Evolutionary conservation across 116 monocot species (phyloP), one percentile per base, ranked within the genome.

Genomic region (Thalassia testudinum): DNA sequence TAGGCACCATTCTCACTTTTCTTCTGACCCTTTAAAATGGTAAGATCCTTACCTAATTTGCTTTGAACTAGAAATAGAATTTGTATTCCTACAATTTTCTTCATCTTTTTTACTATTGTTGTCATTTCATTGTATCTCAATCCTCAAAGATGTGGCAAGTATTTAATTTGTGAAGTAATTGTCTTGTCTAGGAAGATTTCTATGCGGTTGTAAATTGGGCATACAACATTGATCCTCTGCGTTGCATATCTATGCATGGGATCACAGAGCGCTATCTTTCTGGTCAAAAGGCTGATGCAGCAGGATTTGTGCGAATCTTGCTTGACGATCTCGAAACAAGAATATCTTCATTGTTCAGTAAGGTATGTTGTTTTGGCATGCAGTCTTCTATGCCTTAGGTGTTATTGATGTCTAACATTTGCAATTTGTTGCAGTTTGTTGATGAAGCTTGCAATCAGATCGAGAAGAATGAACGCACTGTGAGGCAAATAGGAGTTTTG

Each of bases 201-300:
- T 83, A 79, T 76, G 86, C 86, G 13, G 83, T 99, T 12, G 82
- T 99, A 37, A 85, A 99, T 64, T 99, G 99, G 99, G 91, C 83
- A 26, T 90, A 72, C 68, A 99, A 90, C 68, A 86, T 80, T 58
- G 99, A 99, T 59, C 99, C 99, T 23, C 65, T 99, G 28, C 74
- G 86, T 21, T 99, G 99, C 56, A 99, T 99, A 69, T 90, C 99
- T 24, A 83, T 90, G 90, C 86, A 99, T 73, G 99, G 91, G 38
- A 78, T 90, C 48, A 99, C 99, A 47, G 99, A 99, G 49, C 86
- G 91, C 0, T 99, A 99, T 47, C 79, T 99, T 67, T 99, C 99
- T 63, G 91, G 91, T 62, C 99, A 99, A 70, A 99, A 99, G 75
- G 90, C 99, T 53, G 99, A 99, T 76, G 77, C 99, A 47, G 90